phyloP scores from a whole-genome alignment of 2,329 filamentous ascomycete genomes.

The Calonectria multiphialidica region DNA sequence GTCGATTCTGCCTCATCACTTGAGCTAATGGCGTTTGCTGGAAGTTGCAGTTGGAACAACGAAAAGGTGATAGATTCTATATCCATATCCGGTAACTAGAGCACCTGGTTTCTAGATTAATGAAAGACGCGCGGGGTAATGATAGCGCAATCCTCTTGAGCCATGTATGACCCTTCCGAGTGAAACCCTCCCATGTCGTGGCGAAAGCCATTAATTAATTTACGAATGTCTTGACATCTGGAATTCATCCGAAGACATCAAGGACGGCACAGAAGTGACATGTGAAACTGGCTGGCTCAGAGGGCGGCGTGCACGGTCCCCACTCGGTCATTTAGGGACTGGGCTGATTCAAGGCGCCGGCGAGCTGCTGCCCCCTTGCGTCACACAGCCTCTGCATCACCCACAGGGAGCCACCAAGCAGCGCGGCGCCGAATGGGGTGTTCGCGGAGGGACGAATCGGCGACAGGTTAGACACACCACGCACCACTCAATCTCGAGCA shows the following conservation, averaged over 20 bases:
- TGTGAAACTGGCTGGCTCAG: conserved; percentile 16
- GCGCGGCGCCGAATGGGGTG: conserved; percentile 1
- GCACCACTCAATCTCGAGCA: conserved; percentile 16
- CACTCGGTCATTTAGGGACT: conserved; percentile 8
- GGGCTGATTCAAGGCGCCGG: conserved; percentile 10
- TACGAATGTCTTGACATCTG: conserved; percentile 8
- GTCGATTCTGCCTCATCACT: neutral
- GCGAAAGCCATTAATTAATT: neutral
- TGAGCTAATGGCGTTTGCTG: conserved; percentile 13
- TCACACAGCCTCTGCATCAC: conserved; percentile 18
- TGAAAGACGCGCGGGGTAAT: conserved; percentile 12
- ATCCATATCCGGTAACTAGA: neutral
- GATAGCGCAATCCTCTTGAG: neutral
- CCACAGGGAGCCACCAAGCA: conserved; percentile 5
- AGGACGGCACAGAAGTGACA: conserved; percentile 15
- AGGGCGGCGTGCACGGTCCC: conserved; percentile 4
- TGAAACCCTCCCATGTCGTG: neutral
- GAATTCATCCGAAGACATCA: conserved; percentile 13
- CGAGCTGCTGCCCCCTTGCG: conserved; percentile 26
- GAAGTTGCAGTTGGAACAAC: neutral
- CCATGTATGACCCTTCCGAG: neutral
- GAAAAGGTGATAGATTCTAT: neutral
- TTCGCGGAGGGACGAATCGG: conserved; percentile 8
- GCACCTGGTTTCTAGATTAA: conserved; percentile 9
- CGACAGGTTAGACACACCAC: conserved; percentile 10